phyloP scores from a whole-genome alignment of 306 rosid species.

The Potentilla sterilis region DNA sequence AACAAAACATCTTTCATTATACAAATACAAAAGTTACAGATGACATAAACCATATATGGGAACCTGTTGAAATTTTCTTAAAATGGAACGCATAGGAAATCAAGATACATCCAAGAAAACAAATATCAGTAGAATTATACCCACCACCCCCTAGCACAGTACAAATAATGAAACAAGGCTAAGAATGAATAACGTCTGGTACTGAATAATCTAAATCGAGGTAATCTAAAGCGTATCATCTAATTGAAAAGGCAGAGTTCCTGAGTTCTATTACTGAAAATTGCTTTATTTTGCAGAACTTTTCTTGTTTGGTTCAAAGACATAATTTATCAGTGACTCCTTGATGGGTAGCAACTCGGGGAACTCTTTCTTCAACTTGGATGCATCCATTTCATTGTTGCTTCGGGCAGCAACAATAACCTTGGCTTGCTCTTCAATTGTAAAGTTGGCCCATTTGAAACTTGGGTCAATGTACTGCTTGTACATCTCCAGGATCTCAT shows the following conservation, averaged over 20 bases:
- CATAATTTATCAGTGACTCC: constrained; percentile 70
- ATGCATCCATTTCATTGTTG: constrained; percentile 93
- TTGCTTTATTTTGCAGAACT: constrained; percentile 32
- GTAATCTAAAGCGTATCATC: constrained; percentile 15
- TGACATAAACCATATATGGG: background rate
- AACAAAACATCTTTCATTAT: constrained; percentile 15
- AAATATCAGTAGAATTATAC: constrained; percentile 17
- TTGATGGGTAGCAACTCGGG: constrained; percentile 80
- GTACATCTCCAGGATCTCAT: constrained; percentile 87
- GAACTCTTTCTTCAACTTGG: constrained; percentile 75
- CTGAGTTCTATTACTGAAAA: constrained; percentile 18
- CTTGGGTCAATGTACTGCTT: constrained; percentile 59
- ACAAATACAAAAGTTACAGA: background rate
- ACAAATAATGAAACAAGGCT: constrained; percentile 19
- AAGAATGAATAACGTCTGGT: constrained; percentile 20
- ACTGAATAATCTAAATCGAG: background rate
- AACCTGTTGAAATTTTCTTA: constrained; percentile 16
- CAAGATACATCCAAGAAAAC: constrained; percentile 9
- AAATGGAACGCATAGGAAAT: constrained; percentile 12
- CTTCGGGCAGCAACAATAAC: constrained; percentile 81
- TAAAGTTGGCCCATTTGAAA: constrained; percentile 76
- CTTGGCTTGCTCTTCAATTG: constrained; percentile 87
- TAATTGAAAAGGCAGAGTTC: constrained; percentile 23
- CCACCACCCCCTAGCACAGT: constrained; percentile 17
- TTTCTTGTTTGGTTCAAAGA: constrained; percentile 76